phyloP scores from a whole-genome alignment of 352 stramenopile genomes.

The Phytophthora constricta region DNA sequence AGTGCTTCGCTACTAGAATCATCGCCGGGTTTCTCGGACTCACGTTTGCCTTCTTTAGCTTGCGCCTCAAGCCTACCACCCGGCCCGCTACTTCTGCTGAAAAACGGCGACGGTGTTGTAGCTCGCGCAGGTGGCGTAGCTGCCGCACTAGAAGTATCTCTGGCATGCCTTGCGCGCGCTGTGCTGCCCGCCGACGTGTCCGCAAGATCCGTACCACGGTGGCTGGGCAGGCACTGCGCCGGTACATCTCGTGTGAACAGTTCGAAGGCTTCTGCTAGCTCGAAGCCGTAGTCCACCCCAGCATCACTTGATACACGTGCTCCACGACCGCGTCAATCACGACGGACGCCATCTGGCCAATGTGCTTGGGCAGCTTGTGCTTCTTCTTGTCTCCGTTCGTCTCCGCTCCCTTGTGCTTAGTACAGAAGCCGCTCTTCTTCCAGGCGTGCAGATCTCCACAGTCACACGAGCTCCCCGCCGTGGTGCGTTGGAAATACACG shows the following conservation, averaged over 20 bases:
- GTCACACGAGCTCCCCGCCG: slow-evolving; percentile 86
- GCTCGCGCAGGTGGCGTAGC: slow-evolving; percentile 16
- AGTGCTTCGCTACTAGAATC: slow-evolving; percentile 18
- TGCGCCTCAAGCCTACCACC: slow-evolving; percentile 30
- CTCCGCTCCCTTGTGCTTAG: slow-evolving; percentile 72
- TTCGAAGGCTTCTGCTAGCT: slow-evolving; percentile 75
- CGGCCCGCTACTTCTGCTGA: slow-evolving; percentile 32
- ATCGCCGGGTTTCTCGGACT: slow-evolving; percentile 15
- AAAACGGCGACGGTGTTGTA: slow-evolving; percentile 17
- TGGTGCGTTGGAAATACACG: slow-evolving; percentile 89
- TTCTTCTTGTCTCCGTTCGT: slow-evolving; percentile 47
- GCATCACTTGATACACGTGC: slow-evolving; percentile 72
- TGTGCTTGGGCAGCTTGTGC: slow-evolving; percentile 68
- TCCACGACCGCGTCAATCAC: slow-evolving; percentile 84
- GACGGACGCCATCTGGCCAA: slow-evolving; percentile 54
- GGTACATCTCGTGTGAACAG: slow-evolving; percentile 70
- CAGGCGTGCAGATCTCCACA: slow-evolving; percentile 85
- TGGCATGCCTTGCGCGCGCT: too few species aligned
- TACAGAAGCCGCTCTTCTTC: slow-evolving; percentile 83
- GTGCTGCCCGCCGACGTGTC: slow-evolving; percentile 14
- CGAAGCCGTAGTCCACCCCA: slow-evolving; percentile 75
- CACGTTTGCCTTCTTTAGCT: slow-evolving; percentile 27
- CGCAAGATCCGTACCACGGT: slow-evolving; percentile 44
- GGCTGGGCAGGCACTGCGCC: slow-evolving; percentile 49
- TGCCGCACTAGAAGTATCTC: slow-evolving; percentile 3